A percentile compares a stretch with the other conserved stretches of the same genome.
Evolutionary conservation across 345 rosid genomes (phyloP).

Genomic region (thale cress (Arabidopsis thaliana)): DNA sequence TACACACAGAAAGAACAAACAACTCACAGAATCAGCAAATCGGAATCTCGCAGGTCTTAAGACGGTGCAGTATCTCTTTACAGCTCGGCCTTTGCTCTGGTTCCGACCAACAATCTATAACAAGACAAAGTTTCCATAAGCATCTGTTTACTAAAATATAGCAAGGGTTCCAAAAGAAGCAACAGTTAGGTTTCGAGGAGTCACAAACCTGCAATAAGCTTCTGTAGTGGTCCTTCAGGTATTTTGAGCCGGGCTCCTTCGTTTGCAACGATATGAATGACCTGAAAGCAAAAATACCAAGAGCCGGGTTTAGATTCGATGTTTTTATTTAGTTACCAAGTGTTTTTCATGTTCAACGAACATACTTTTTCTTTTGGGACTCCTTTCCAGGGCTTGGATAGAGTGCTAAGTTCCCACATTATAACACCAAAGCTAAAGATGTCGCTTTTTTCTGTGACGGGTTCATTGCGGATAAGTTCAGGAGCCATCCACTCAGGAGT

Average conservation of each 20-base stretch:
- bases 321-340: background rate
- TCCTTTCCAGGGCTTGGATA: constrained; percentile 87
- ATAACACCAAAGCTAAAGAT: constrained; percentile 95
- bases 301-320: constrained; percentile 1
- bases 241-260: constrained; percentile 75
- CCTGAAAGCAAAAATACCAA: constrained; percentile 49
- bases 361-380: constrained; percentile 72
- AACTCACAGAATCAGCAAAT: constrained; percentile 44
- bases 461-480: constrained; percentile 77
- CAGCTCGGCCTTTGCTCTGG: constrained; percentile 80
- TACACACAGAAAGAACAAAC: background rate
- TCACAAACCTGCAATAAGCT: constrained; percentile 73
- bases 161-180: background rate
- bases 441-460: constrained; percentile 83
- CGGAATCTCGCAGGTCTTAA: constrained; percentile 65
- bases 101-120: constrained; percentile 87
- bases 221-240: constrained; percentile 76
- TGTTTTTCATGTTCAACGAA: constrained; percentile 17
- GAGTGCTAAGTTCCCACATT: constrained; percentile 94
- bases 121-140: constrained; percentile 19
- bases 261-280: constrained; percentile 71
- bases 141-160: background rate
- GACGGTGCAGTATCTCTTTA: constrained; percentile 63
- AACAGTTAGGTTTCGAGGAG: constrained; percentile 15
- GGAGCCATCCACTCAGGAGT: constrained; percentile 98